These are phyloP conservation scores for Gyrodon lividus DNA, from an alignment of 768 basidiomycete genomes.

Conservation along the genomic window DNA sequence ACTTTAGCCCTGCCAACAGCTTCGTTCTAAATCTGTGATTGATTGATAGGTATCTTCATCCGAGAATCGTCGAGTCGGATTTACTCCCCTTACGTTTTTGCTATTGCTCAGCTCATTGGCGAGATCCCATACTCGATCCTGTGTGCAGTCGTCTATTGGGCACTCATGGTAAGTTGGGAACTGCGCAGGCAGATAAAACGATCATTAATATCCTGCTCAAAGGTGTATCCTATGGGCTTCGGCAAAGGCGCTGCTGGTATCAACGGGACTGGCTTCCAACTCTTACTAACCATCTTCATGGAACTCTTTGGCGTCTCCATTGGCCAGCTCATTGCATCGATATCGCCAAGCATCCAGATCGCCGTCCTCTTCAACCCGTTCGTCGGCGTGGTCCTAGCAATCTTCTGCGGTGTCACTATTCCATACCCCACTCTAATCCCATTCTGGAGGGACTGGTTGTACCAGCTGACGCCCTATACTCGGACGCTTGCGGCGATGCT, in stretches of 20 bases:
- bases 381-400: constrained; percentile 57
- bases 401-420: constrained; percentile 82
- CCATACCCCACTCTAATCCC: constrained; percentile 59
- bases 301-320: constrained; percentile 72
- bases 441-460: constrained; percentile 84
- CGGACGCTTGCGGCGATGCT: constrained; percentile 70
- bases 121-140: constrained; percentile 77
- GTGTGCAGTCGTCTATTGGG: constrained; percentile 76
- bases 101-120: constrained; percentile 75
- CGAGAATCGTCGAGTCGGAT: constrained; percentile 79
- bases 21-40: background rate
- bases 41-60: constrained; percentile 40
- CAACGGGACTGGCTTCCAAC: constrained; percentile 69
- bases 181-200: background rate
- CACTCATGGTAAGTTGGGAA: constrained; percentile 51
- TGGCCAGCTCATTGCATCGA: constrained; percentile 70
- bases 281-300: constrained; percentile 69
- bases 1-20: constrained; percentile 20
- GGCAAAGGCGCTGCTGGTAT: constrained; percentile 60
- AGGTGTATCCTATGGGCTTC: constrained; percentile 65
- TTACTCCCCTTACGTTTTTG: constrained; percentile 84
- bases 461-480: constrained; percentile 70
- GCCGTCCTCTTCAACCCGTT: constrained; percentile 83
- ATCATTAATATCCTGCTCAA: background rate
- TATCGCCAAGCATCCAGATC: constrained; percentile 75